These are phyloP conservation scores for Phytophthora sp. DNA, from an alignment of 352 stramenopile genomes.

Conservation along the genomic window DNA sequence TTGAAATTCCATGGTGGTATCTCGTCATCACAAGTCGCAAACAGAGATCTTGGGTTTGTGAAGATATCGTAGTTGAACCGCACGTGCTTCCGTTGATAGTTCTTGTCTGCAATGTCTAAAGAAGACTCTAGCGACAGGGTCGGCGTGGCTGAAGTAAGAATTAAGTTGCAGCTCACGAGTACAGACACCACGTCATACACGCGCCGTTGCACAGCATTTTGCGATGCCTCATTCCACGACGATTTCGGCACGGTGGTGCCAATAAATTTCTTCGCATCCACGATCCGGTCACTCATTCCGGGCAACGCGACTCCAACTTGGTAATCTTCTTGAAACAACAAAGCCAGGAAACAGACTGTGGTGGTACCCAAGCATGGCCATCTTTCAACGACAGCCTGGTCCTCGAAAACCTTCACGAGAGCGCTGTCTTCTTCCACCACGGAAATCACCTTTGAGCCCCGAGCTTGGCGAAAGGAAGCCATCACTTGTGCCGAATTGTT, in stretches of 20 bases:
- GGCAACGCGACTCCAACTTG: constrained; percentile 32
- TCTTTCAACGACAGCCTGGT: constrained; percentile 42
- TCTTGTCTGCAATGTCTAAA: constrained; percentile 25
- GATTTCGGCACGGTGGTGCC: constrained; percentile 15
- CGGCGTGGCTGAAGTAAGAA: constrained; percentile 33
- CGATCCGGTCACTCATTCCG: constrained; percentile 47
- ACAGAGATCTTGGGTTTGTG: constrained; percentile 36
- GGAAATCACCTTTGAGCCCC: neutral
- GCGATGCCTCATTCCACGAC: constrained; percentile 19
- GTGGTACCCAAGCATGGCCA: constrained; percentile 68
- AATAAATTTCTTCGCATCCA: constrained; percentile 49
- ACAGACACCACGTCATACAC: constrained; percentile 78
- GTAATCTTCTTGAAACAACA: constrained; percentile 57
- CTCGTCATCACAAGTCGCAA: constrained; percentile 13
- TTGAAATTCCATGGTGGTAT: constrained; percentile 1
- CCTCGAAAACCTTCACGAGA: constrained; percentile 53
- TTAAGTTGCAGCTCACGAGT: constrained; percentile 56
- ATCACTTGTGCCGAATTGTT: constrained; percentile 30
- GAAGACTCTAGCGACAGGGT: constrained; percentile 18
- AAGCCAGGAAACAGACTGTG: constrained; percentile 56
- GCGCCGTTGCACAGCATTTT: constrained; percentile 56
- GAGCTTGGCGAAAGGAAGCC: constrained; percentile 17
- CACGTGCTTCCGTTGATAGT: constrained; percentile 48
- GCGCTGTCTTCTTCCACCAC: constrained; percentile 49
- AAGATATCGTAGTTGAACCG: constrained; percentile 69